Percentiles rank a stretch among this genome's conserved stretches.
These are phyloP conservation scores for Castanopsis chinensis DNA, from an alignment of 306 rosid species.

Conservation along the genomic window DNA sequence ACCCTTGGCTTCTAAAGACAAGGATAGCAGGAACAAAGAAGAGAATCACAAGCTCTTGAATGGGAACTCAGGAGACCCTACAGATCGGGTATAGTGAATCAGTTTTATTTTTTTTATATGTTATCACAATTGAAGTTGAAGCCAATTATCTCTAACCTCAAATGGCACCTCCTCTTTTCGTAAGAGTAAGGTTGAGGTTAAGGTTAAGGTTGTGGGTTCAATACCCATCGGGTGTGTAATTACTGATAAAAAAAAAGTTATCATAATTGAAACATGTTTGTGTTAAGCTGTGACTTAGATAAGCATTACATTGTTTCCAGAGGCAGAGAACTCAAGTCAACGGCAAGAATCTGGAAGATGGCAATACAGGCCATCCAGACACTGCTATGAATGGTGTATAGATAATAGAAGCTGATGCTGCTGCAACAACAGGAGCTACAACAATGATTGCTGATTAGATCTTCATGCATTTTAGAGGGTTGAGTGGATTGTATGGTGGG, in stretches of 20 bases:
- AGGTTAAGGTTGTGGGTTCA: too few relatives aligned
- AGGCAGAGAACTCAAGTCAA: constrained; percentile 91
- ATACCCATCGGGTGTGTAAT: too few relatives aligned
- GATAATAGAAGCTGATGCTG: constrained; percentile 22
- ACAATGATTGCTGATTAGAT: constrained; percentile 29
- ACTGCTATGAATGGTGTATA: constrained; percentile 67
- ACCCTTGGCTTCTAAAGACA: constrained; percentile 79
- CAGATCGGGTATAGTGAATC: constrained; percentile 70
- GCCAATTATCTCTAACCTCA: too few relatives aligned
- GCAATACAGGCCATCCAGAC: constrained; percentile 63
- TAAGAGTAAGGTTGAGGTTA: too few relatives aligned
- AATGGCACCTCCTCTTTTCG: too few relatives aligned
- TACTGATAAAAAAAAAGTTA: too few relatives aligned
- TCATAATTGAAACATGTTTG: constrained; percentile 19
- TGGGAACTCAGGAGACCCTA: constrained; percentile 81
- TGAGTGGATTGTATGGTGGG: constrained; percentile 16
- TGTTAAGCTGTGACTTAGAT: constrained; percentile 20
- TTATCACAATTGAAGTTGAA: too few relatives aligned
- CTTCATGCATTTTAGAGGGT: constrained; percentile 24
- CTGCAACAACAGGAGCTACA: constrained; percentile 34
- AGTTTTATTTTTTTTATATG: not conserved
- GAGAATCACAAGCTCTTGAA: constrained; percentile 90
- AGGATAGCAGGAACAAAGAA: constrained; percentile 68
- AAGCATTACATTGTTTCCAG: constrained; percentile 40
- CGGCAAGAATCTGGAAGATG: constrained; percentile 85